These are phyloP conservation scores for Xylaria venustula DNA, from an alignment of 495 filamentous ascomycete species.

Conservation along the genomic window DNA sequence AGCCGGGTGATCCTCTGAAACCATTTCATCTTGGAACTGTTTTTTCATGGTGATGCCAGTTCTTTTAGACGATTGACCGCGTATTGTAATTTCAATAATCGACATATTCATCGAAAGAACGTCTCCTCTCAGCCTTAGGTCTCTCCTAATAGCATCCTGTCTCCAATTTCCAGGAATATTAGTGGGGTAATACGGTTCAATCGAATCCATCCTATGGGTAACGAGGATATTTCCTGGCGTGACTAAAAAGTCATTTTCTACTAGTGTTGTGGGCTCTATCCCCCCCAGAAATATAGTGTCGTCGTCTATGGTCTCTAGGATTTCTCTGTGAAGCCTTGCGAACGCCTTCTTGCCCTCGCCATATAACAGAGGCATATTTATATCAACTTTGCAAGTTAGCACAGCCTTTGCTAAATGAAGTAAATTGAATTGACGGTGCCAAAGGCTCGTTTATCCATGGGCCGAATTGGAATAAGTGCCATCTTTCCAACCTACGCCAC, in stretches of 20 bases:
- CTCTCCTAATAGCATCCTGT: neutral
- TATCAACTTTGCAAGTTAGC: neutral
- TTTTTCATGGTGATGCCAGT: too few species aligned
- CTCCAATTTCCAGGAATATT: neutral
- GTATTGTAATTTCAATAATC: too few species aligned
- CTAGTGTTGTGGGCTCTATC: neutral
- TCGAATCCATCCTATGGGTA: too few species aligned
- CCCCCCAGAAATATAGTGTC: conserved; percentile 3
- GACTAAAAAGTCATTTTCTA: neutral
- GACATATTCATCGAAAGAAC: neutral
- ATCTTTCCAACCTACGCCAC: too few species aligned
- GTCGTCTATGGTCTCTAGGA: neutral
- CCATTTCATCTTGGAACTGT: too few species aligned
- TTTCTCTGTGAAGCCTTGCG: neutral
- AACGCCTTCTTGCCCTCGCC: conserved; percentile 5
- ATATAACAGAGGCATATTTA: conserved; percentile 11
- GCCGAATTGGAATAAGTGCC: too few species aligned
- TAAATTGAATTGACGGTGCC: too few species aligned
- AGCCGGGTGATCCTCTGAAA: too few species aligned
- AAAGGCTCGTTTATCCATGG: too few species aligned
- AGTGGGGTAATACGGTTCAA: too few species aligned
- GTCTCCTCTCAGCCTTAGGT: neutral
- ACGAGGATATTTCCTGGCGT: neutral
- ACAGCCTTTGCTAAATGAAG: neutral
- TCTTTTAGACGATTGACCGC: too few species aligned